These are phyloP conservation scores for Curvularia lunata DNA, from an alignment of 2,329 filamentous ascomycete species.

Conservation along the genomic window DNA sequence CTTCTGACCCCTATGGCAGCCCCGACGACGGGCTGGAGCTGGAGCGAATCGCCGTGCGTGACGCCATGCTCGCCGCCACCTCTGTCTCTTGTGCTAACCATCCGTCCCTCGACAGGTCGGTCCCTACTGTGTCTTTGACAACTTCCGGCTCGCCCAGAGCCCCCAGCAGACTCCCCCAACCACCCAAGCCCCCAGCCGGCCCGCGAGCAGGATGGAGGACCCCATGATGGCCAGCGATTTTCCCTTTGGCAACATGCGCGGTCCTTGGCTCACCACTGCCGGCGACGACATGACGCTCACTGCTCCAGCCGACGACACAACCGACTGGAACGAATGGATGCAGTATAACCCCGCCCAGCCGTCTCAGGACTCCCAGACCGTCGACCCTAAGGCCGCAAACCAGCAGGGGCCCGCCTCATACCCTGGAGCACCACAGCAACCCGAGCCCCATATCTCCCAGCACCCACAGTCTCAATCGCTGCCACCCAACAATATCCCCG, in stretches of 20 bases:
- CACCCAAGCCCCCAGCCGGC: slow-evolving; percentile 14
- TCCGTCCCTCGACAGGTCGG: slow-evolving; percentile 39
- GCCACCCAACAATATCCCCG: slow-evolving; percentile 27
- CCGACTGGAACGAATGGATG: slow-evolving; percentile 57
- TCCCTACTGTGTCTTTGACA: slow-evolving; percentile 49
- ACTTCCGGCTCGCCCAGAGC: slow-evolving; percentile 39
- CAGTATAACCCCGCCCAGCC: slow-evolving; percentile 53
- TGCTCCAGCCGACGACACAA: slow-evolving; percentile 39
- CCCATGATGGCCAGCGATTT: slow-evolving; percentile 46
- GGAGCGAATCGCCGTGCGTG: slow-evolving; percentile 50
- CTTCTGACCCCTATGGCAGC: slow-evolving; percentile 34
- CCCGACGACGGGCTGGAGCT: slow-evolving; percentile 47
- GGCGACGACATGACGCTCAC: slow-evolving; percentile 43
- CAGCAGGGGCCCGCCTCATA: slow-evolving; percentile 38
- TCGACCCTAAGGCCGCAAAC: slow-evolving; percentile 33
- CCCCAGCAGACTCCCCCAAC: slow-evolving; percentile 20
- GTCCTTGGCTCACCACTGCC: slow-evolving; percentile 45
- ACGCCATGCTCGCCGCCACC: slow-evolving; percentile 14
- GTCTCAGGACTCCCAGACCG: slow-evolving; percentile 35
- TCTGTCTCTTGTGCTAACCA: slow-evolving; percentile 36
- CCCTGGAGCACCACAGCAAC: slow-evolving; percentile 35
- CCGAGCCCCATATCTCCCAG: slow-evolving; percentile 35
- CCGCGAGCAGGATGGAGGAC: slow-evolving; percentile 39
- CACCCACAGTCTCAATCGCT: slow-evolving; percentile 37
- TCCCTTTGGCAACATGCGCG: slow-evolving; percentile 41